Percentiles rank a stretch among this genome's conserved stretches.
phyloP scores from a whole-genome alignment of 2,329 filamentous ascomycete genomes.

The Penicillium vulpinum region DNA sequence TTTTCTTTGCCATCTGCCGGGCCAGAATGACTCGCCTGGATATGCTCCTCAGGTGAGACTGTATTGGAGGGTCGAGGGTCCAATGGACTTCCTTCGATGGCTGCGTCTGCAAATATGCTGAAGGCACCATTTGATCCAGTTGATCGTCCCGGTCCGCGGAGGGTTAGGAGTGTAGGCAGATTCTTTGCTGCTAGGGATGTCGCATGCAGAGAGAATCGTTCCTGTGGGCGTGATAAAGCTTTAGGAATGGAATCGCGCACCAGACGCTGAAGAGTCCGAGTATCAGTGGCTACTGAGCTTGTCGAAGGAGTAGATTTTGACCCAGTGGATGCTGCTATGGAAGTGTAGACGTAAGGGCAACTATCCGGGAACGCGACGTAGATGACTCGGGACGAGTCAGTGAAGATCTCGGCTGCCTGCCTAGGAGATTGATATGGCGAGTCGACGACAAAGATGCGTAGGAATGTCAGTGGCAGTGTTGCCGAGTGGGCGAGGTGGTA shows the following conservation, averaged over 20 bases:
- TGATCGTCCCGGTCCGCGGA: constrained; percentile 67
- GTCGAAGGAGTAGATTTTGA: constrained; percentile 37
- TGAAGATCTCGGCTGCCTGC: constrained; percentile 40
- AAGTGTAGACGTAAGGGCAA: constrained; percentile 71
- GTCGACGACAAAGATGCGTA: constrained; percentile 78
- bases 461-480: constrained; percentile 63
- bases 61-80: constrained; percentile 46
- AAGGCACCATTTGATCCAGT: constrained; percentile 76
- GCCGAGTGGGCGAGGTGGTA: constrained; percentile 75
- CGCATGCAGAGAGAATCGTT: constrained; percentile 67
- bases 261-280: constrained; percentile 66
- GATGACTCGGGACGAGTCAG: constrained; percentile 69
- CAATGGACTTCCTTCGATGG: constrained; percentile 52
- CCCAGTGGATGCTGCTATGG: constrained; percentile 46
- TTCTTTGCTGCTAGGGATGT: constrained; percentile 72
- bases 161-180: constrained; percentile 66
- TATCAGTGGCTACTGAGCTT: constrained; percentile 47
- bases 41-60: constrained; percentile 34
- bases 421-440: constrained; percentile 69
- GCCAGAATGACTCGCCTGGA: constrained; percentile 10
- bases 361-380: constrained; percentile 82
- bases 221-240: constrained; percentile 72
- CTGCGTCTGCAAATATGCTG: constrained; percentile 71
- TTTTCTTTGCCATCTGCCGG: constrained; percentile 20
- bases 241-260: constrained; percentile 79